These are phyloP conservation scores for Populus simonii DNA, from an alignment of 345 rosid species.

Conservation along the genomic window DNA sequence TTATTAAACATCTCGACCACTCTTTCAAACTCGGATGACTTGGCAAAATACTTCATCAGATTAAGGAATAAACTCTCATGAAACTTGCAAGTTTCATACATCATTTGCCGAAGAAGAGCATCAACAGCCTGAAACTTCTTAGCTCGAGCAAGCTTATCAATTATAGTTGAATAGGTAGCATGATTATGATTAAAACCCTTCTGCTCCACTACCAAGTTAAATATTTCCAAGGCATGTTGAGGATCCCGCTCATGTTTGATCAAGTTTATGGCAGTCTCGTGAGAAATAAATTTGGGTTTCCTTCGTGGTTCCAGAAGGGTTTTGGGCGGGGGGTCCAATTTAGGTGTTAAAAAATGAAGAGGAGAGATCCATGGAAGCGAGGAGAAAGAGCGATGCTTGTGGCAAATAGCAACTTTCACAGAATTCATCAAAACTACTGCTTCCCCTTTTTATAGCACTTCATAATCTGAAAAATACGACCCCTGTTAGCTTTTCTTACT, in stretches of 20 bases:
- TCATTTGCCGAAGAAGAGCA: constrained; percentile 73
- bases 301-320: constrained; percentile 21
- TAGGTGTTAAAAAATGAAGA: constrained; percentile 26
- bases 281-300: constrained; percentile 55
- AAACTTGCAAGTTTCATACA: constrained; percentile 74
- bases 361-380: constrained; percentile 68
- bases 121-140: constrained; percentile 78
- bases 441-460: neutral
- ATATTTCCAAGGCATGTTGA: constrained; percentile 60
- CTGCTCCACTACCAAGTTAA: constrained; percentile 63
- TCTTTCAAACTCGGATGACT: constrained; percentile 42
- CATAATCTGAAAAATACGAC: neutral
- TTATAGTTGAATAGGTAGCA: constrained; percentile 65
- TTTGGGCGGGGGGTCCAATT: constrained; percentile 37
- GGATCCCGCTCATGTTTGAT: constrained; percentile 75
- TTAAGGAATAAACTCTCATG: constrained; percentile 73
- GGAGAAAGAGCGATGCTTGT: constrained; percentile 4
- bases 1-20: constrained; percentile 70
- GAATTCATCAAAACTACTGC: constrained; percentile 7
- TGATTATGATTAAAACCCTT: constrained; percentile 80
- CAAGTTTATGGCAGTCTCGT: constrained; percentile 56
- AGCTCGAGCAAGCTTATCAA: constrained; percentile 61
- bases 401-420: neutral
- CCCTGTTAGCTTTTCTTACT: neutral
- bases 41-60: constrained; percentile 72